These are phyloP conservation scores for Gillenia trifoliata DNA, from an alignment of 306 rosid genomes.

Conservation along the genomic window DNA sequence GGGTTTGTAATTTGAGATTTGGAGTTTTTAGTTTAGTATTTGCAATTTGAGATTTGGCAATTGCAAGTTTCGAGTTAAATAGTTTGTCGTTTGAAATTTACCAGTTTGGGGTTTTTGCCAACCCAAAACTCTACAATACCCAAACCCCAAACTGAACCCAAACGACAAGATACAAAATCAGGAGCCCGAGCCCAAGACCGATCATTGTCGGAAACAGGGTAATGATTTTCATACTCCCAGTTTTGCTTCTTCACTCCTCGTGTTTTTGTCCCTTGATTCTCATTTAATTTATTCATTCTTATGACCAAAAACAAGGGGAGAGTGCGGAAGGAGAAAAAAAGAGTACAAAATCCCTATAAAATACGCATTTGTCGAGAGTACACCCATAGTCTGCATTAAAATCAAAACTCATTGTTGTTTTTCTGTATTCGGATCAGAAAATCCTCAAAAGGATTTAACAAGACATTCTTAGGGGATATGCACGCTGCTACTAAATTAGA, in stretches of 20 bases:
- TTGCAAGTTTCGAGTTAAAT: no score
- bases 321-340: not conserved
- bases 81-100: not conserved
- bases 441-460: not conserved
- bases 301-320: not conserved
- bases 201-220: not conserved
- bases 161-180: not conserved
- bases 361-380: not conserved
- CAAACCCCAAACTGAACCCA: not conserved
- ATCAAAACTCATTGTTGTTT: not conserved
- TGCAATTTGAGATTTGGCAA: not conserved
- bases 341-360: no score
- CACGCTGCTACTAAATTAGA: slow-evolving; percentile 3
- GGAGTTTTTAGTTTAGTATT: no score
- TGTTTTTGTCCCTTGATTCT: no score
- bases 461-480: not conserved
- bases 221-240: no score
- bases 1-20: not conserved
- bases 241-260: no score
- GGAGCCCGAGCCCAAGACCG: not conserved
- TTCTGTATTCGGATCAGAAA: not conserved
- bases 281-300: no score
- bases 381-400: not conserved
- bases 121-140: not conserved
- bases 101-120: not conserved